These are phyloP conservation scores for Lyophyllum atratum DNA, from an alignment of 768 basidiomycete genomes.

Conservation along the genomic window DNA sequence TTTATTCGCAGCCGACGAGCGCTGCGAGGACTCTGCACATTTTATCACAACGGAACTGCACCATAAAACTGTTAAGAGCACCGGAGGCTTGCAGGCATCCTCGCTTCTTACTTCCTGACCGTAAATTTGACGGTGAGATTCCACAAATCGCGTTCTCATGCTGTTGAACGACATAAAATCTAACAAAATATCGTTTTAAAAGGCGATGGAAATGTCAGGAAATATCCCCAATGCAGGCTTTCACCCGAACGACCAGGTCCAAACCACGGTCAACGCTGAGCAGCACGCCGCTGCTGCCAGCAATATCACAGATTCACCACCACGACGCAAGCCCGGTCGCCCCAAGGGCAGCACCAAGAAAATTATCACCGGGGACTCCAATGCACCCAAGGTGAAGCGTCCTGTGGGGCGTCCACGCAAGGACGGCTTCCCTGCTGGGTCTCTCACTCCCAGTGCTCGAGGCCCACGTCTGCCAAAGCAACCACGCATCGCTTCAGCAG, in stretches of 20 bases:
- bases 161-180: background rate
- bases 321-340: conserved; percentile 71
- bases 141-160: background rate
- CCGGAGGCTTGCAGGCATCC: background rate
- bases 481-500: background rate
- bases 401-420: conserved; percentile 83
- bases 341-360: conserved; percentile 85
- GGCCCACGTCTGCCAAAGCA: conserved; percentile 23
- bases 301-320: background rate
- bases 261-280: background rate
- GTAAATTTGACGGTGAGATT: background rate
- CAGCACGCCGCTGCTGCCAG: background rate
- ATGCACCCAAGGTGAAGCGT: conserved; percentile 63
- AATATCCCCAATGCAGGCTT: conserved; percentile 15
- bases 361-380: conserved; percentile 34
- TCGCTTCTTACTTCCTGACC: background rate
- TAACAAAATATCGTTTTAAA: conserved; percentile 6
- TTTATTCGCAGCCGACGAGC: background rate
- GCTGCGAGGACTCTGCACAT: background rate
- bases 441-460: no score
- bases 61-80: background rate
- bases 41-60: background rate
- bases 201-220: conserved; percentile 16
- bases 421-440: conserved; percentile 80
- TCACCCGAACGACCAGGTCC: conserved; percentile 10